Base-by-base conservation (phyloP, 164 flowering plant genomes). In the Magnolia officinalis region DNA sequence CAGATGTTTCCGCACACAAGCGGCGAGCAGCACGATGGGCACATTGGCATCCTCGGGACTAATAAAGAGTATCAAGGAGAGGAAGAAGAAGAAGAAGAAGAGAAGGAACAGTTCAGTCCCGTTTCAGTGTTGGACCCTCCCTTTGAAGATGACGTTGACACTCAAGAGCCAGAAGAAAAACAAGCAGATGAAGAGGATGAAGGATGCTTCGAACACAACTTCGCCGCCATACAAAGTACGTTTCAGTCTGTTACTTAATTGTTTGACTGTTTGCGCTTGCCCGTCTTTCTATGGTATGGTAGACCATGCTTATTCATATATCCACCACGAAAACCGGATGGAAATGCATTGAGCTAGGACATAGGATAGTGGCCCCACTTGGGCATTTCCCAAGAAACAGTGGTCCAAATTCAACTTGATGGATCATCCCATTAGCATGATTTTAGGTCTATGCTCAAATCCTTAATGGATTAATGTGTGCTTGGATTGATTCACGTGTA, bases 71-170 rank as follows among this genome's bases (percentile, higher is more conserved):
- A 29, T 45, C 26, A 29, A 16, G 11, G 8, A 59, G 63, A 59
- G 21, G 21, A 23, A 14, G 29, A 23, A 14, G 68, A 65, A 68
- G 71, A 14, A 6, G 71, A 31, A 18, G 71, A 68, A 68, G 71
- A 68, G 49, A 68, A 68, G 4, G 71, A 68, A 45, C 71, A 68
- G 71, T 68, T 31, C 45, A 68, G 71, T 19, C 71, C 71, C 37
- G 71, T 68, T 68, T 68, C 71, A 10, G 71, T 68, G 16, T 29
- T 68, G 71, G 71, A 68, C 18, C 9, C 71, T 68, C 71, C 71
- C 16, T 68, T 68, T 20, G 14, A 23, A 2, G 69, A 66, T 21
- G 69, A 66, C 8, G 29, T 21, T 7, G 29, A 66, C 13, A 23
- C 6, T 21, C 29, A 8, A 24, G 71, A 68, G 5, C 45, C 10